Conservation (phyloP, 1,284 basidiomycete genomes). For the Xerocomus cyaneibrunnescens region DNA sequence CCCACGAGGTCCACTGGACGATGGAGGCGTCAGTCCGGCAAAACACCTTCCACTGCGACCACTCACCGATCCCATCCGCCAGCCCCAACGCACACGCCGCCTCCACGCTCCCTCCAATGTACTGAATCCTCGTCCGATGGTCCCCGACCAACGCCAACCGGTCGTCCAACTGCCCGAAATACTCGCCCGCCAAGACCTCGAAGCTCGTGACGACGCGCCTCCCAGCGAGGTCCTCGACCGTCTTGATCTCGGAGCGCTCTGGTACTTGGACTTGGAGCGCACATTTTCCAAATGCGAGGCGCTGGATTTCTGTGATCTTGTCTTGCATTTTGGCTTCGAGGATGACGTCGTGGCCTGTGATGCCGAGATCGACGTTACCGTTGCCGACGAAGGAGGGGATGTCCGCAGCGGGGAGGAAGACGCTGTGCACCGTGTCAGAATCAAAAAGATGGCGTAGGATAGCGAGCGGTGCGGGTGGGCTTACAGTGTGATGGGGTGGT, state of each 20-base stretch:
- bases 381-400: conserved; percentile 99
- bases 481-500: conserved; percentile 91
- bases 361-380: conserved; percentile 92
- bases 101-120: conserved; percentile 97
- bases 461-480: too few species aligned
- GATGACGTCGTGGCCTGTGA: conserved; percentile 97
- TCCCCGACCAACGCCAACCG: conserved; percentile 50
- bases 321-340: conserved; percentile 82
- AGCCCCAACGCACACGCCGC: conserved; percentile 96
- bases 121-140: conserved; percentile 81
- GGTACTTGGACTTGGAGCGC: conserved; percentile 94
- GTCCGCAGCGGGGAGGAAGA: conserved; percentile 96
- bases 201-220: conserved; percentile 95
- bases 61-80: conserved; percentile 94
- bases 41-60: not conserved
- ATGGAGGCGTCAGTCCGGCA: conserved; percentile 1
- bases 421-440: conserved; percentile 48
- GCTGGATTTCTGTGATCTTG: conserved; percentile 79
- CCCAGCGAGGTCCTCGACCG: conserved; percentile 80
- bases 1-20: conserved; percentile 84
- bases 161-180: conserved; percentile 77
- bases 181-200: conserved; percentile 80
- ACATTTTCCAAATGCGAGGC: conserved; percentile 94
- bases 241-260: conserved; percentile 69
- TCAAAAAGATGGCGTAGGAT: too few species aligned